Percentiles rank a stretch among this genome's conserved stretches.
Evolutionary conservation across 768 basidiomycete genomes (phyloP).

Genomic region (Hericium alpestre): DNA sequence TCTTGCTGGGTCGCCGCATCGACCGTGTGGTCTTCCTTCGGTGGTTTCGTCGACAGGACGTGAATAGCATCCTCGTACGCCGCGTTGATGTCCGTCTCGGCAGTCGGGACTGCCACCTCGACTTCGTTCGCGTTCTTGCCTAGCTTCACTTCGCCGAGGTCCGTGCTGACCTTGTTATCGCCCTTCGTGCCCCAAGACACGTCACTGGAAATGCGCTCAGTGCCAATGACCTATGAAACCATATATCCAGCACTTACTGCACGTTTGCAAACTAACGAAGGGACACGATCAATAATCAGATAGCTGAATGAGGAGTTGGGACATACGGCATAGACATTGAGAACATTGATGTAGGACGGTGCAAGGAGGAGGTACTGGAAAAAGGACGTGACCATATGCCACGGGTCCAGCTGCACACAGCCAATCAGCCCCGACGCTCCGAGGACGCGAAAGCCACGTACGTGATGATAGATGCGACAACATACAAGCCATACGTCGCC

Average conservation of each 20-base stretch:
- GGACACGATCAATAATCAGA: neutral
- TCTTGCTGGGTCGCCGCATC: constrained; percentile 61
- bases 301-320: constrained; percentile 1
- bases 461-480: constrained; percentile 78
- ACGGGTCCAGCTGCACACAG: constrained; percentile 74
- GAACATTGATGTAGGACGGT: constrained; percentile 86
- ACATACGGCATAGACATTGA: constrained; percentile 80
- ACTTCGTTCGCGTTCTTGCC: constrained; percentile 70
- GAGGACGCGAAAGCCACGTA: constrained; percentile 32
- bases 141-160: constrained; percentile 72
- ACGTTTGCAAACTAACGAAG: constrained; percentile 67
- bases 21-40: constrained; percentile 54
- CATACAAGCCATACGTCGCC: constrained; percentile 85
- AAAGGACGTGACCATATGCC: constrained; percentile 98
- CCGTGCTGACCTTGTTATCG: constrained; percentile 75
- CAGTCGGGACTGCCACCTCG: constrained; percentile 76
- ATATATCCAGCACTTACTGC: constrained; percentile 29
- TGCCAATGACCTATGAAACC: neutral
- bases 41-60: constrained; percentile 67
- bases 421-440: neutral
- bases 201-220: constrained; percentile 33
- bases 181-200: constrained; percentile 96
- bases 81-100: constrained; percentile 80
- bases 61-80: constrained; percentile 88
- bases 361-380: constrained; percentile 87